A percentile compares a stretch with the other conserved stretches of the same genome.
These are phyloP conservation scores for Bonnemaisonia californica DNA, from an alignment of 31 red algal species.

Conservation along the genomic window DNA sequence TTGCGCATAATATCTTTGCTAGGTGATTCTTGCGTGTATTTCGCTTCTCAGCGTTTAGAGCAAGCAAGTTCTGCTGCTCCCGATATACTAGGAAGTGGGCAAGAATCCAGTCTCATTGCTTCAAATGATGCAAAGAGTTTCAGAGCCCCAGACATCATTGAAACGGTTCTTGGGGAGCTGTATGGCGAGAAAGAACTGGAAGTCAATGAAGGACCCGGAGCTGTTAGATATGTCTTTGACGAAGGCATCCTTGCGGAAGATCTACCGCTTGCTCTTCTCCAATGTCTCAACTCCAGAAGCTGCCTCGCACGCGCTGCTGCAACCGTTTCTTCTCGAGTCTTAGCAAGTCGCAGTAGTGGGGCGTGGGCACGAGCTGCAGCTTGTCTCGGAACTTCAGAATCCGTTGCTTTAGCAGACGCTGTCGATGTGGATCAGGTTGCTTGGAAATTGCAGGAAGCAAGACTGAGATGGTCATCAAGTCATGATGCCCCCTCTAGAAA, in stretches of 20 bases:
- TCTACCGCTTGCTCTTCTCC: slow-evolving; percentile 51
- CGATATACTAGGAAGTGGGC: too few relatives aligned
- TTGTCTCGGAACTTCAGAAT: slow-evolving; percentile 44
- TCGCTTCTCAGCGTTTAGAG: background rate
- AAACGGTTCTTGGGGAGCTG: too few relatives aligned
- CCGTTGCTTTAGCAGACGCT: slow-evolving; percentile 23
- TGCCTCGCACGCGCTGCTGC: slow-evolving; percentile 50
- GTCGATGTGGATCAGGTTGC: slow-evolving; percentile 26
- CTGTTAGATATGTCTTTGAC: slow-evolving; percentile 32
- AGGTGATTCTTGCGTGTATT: background rate
- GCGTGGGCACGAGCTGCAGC: slow-evolving; percentile 66
- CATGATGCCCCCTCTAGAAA: slow-evolving; percentile 60
- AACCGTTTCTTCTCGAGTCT: slow-evolving; percentile 45
- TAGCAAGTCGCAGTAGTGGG: slow-evolving; percentile 41
- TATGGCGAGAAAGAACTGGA: too few relatives aligned
- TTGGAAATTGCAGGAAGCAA: slow-evolving; percentile 67
- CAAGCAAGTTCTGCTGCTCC: too few relatives aligned
- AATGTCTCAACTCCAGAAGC: slow-evolving; percentile 24
- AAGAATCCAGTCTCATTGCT: too few relatives aligned
- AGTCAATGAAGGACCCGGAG: slow-evolving; percentile 11
- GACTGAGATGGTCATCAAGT: slow-evolving; percentile 62
- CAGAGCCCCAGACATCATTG: too few relatives aligned
- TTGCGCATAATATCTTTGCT: slow-evolving; percentile 7
- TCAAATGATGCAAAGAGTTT: too few relatives aligned
- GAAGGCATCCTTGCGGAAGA: slow-evolving; percentile 44